A percentile compares a stretch with the other conserved stretches of the same genome.
phyloP scores from a whole-genome alignment of 208 protist species.

The Trichomonas gallinae region DNA sequence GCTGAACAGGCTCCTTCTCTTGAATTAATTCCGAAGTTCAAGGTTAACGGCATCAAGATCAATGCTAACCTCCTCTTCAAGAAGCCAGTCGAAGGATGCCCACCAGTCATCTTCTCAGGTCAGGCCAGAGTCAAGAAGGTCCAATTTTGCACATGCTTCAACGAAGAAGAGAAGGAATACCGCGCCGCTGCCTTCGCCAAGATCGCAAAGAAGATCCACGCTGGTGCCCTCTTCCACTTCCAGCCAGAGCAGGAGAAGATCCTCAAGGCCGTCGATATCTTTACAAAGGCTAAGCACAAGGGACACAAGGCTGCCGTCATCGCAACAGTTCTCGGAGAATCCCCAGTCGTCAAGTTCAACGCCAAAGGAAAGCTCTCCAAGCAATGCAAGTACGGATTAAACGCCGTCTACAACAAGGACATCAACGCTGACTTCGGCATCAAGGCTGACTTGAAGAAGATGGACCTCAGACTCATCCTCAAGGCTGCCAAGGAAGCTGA shows the following conservation, averaged over 20 bases:
- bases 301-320: neutral
- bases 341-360: neutral
- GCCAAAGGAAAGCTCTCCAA: neutral
- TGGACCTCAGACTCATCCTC: neutral
- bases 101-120: neutral
- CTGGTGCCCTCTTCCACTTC: neutral
- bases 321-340: neutral
- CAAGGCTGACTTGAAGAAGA: neutral
- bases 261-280: neutral
- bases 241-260: neutral
- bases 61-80: neutral
- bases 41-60: neutral
- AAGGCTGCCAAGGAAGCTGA: neutral
- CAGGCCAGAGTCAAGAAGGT: neutral
- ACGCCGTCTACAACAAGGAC: neutral
- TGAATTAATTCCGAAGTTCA: neutral
- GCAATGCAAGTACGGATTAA: neutral
- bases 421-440: neutral
- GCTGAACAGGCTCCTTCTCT: neutral
- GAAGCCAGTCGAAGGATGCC: neutral
- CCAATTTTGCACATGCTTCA: neutral
- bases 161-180: neutral
- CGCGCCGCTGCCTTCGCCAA: neutral
- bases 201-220: neutral
- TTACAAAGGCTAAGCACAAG: neutral